These are phyloP conservation scores for Lanmaoa rubissima DNA, from an alignment of 768 basidiomycete species.

Conservation along the genomic window DNA sequence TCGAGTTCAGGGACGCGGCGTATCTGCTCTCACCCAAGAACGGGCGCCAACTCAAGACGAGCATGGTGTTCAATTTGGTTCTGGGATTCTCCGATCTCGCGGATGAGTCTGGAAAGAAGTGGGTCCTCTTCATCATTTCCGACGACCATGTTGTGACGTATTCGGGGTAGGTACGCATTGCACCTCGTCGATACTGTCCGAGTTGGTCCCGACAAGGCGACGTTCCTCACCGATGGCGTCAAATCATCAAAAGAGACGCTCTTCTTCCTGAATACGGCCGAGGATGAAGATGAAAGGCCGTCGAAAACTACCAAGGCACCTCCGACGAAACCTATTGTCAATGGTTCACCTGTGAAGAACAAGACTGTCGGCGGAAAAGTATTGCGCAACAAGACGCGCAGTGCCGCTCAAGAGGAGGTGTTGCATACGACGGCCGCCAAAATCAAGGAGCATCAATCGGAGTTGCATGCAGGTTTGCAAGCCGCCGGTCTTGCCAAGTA, in stretches of 20 bases:
- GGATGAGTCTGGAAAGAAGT: slow-evolving; percentile 80
- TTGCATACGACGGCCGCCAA: slow-evolving; percentile 74
- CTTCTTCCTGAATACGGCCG: slow-evolving; percentile 73
- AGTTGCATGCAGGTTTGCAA: slow-evolving; percentile 76
- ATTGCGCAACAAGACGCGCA: slow-evolving; percentile 85
- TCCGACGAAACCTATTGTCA: slow-evolving; percentile 49
- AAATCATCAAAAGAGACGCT: slow-evolving; percentile 85
- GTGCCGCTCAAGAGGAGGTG: slow-evolving; percentile 82
- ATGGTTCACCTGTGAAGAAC: slow-evolving; percentile 67
- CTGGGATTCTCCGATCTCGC: slow-evolving; percentile 83
- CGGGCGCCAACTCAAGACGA: slow-evolving; percentile 59
- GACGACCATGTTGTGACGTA: not conserved
- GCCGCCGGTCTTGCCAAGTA: slow-evolving; percentile 78
- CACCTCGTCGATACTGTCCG: slow-evolving; percentile 88
- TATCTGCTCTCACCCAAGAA: slow-evolving; percentile 87
- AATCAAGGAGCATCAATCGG: slow-evolving; percentile 84
- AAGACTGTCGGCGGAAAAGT: slow-evolving; percentile 83
- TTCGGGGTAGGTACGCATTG: slow-evolving; percentile 67
- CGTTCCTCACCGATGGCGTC: slow-evolving; percentile 78
- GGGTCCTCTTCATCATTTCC: slow-evolving; percentile 14
- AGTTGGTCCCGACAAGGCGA: slow-evolving; percentile 61
- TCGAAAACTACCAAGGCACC: slow-evolving; percentile 55
- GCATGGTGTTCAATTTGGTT: slow-evolving; percentile 84
- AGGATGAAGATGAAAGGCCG: slow-evolving; percentile 51
- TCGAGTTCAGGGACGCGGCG: slow-evolving; percentile 90